A percentile compares a stretch with the other conserved stretches of the same genome.
phyloP scores from a whole-genome alignment of 768 basidiomycete genomes.

The Termitomyces sp. region DNA sequence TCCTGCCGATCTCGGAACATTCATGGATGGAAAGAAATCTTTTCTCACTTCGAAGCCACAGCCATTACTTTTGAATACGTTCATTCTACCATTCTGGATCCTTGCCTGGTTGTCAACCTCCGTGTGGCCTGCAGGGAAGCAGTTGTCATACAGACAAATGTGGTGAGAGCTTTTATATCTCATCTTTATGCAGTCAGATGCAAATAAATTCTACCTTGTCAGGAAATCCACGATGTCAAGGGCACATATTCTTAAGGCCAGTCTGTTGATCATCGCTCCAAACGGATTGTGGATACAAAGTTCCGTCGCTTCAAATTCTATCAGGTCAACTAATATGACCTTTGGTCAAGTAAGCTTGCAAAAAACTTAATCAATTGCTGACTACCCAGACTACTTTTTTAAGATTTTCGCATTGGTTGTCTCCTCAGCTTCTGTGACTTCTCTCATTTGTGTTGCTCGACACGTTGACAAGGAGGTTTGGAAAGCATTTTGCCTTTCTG shows the following conservation, averaged over 20 bases:
- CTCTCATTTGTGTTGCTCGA: not conserved
- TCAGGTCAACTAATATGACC: not conserved
- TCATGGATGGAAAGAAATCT: not conserved
- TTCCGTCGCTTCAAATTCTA: constrained; percentile 2
- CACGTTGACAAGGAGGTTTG: not conserved
- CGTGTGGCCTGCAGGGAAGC: not conserved
- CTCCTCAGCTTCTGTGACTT: not conserved
- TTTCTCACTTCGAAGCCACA: not conserved
- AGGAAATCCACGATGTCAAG: not conserved
- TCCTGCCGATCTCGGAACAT: not conserved
- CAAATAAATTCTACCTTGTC: not conserved
- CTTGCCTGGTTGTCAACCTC: constrained; percentile 7
- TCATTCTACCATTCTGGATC: constrained; percentile 3
- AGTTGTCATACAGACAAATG: not conserved
- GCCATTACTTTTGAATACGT: not conserved
- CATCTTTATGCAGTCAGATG: not conserved
- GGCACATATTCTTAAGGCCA: constrained; percentile 6
- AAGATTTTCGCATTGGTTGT: not conserved
- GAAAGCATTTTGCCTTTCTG: not conserved
- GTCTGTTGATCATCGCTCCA: constrained; percentile 3
- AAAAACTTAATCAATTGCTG: not conserved
- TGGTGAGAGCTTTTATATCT: not conserved
- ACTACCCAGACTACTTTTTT: not conserved
- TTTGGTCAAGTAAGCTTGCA: constrained; percentile 7
- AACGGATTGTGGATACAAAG: constrained; percentile 8